These are phyloP conservation scores for Tylopilus felleus DNA, from an alignment of 768 basidiomycete species.

Conservation along the genomic window DNA sequence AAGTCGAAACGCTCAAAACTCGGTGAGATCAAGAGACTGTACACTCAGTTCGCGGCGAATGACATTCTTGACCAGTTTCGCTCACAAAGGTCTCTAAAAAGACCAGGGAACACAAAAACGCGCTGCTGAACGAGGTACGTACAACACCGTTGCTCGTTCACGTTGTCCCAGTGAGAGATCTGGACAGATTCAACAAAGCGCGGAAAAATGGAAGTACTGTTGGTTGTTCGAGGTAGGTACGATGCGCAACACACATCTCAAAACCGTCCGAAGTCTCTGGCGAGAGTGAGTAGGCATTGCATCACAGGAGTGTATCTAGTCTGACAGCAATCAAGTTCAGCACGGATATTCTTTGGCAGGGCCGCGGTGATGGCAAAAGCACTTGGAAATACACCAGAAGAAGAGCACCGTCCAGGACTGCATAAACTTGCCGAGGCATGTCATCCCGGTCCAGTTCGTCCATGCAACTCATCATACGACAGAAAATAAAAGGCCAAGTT, in stretches of 20 bases:
- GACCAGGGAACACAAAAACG: slow-evolving; percentile 86
- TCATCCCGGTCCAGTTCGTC: slow-evolving; percentile 20
- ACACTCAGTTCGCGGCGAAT: not conserved
- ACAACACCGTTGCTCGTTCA: slow-evolving; percentile 2
- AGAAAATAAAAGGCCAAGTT: slow-evolving; percentile 95
- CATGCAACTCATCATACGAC: slow-evolving; percentile 9
- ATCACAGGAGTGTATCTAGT: not conserved
- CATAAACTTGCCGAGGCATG: slow-evolving; percentile 76
- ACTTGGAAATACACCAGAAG: slow-evolving; percentile 80
- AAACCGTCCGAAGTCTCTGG: slow-evolving; percentile 92
- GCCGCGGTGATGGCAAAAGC: slow-evolving; percentile 94
- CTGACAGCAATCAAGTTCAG: slow-evolving; percentile 41
- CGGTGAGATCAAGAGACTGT: slow-evolving; percentile 47
- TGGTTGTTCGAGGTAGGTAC: slow-evolving; percentile 95
- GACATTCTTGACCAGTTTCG: slow-evolving; percentile 55
- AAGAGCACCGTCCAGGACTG: slow-evolving; percentile 78
- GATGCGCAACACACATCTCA: slow-evolving; percentile 92
- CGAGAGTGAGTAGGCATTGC: slow-evolving; percentile 60
- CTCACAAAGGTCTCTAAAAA: slow-evolving; percentile 94
- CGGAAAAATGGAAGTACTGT: slow-evolving; percentile 91
- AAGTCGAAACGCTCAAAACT: slow-evolving; percentile 86
- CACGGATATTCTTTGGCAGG: slow-evolving; percentile 86
- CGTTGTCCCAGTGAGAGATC: slow-evolving; percentile 25
- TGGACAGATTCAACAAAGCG: slow-evolving; percentile 69
- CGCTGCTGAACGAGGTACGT: slow-evolving; percentile 74